phyloP scores from a whole-genome alignment of 2,329 filamentous ascomycete genomes.

The Phialemoniopsis sp. region DNA sequence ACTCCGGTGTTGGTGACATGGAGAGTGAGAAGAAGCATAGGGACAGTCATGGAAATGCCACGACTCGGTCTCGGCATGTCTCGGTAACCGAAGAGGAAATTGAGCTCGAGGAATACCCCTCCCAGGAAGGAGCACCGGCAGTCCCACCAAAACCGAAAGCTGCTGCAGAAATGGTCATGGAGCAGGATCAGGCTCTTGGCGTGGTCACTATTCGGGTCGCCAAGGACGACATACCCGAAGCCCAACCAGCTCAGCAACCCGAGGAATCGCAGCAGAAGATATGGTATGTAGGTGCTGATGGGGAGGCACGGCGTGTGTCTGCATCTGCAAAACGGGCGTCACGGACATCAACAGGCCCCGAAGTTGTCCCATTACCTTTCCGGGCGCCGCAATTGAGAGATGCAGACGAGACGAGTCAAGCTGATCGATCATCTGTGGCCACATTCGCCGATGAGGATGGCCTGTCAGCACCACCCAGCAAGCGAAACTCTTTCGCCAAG shows the following conservation, averaged over 20 bases:
- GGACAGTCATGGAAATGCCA: slow-evolving; percentile 25
- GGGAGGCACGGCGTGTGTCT: slow-evolving; percentile 20
- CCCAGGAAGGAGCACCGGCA: slow-evolving; percentile 17
- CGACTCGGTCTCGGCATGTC: slow-evolving; percentile 24
- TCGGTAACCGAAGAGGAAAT: slow-evolving; percentile 42
- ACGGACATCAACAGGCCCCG: slow-evolving; percentile 38
- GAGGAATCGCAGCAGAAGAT: slow-evolving; percentile 23
- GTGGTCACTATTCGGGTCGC: slow-evolving; percentile 51
- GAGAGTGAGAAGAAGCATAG: slow-evolving; percentile 38
- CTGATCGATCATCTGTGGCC: slow-evolving; percentile 63
- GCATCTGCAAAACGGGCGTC: slow-evolving; percentile 17
- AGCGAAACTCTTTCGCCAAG: slow-evolving; percentile 36
- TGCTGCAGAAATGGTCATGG: slow-evolving; percentile 35
- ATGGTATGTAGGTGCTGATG: slow-evolving; percentile 22
- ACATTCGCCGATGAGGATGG: slow-evolving; percentile 62
- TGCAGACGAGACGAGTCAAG: slow-evolving; percentile 36
- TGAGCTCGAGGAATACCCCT: slow-evolving; percentile 49
- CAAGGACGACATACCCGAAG: slow-evolving; percentile 38
- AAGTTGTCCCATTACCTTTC: slow-evolving; percentile 64
- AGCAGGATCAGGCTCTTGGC: slow-evolving; percentile 35
- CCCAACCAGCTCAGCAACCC: slow-evolving; percentile 8
- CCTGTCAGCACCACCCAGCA: slow-evolving; percentile 17
- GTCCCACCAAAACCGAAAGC: slow-evolving; percentile 20
- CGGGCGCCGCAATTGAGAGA: neutral
- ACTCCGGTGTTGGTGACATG: slow-evolving; percentile 47